A percentile compares a stretch with the other conserved stretches of the same genome.
These are phyloP conservation scores for Juncus inflexus DNA, from an alignment of 176 grass and related monocot genomes.

Conservation along the genomic window DNA sequence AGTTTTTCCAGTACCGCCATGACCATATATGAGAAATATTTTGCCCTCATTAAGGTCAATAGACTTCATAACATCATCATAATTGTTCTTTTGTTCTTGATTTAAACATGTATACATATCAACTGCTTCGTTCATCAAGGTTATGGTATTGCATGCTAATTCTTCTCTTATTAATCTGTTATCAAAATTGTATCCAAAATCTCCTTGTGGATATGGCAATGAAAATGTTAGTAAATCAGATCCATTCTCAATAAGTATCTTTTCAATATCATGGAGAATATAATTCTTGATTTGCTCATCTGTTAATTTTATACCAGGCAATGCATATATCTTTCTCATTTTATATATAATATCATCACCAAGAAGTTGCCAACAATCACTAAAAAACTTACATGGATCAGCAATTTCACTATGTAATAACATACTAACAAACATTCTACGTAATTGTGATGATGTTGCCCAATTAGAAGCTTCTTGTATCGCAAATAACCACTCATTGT, in stretches of 20 bases:
- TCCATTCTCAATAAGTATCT: constrained; percentile 5
- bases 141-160: not conserved
- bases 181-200: not conserved
- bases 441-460: not conserved
- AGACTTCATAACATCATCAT: constrained; percentile 13
- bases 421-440: constrained; percentile 8
- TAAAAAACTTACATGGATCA: not conserved
- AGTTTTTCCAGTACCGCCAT: constrained; percentile 16
- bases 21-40: constrained; percentile 26
- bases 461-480: constrained; percentile 15
- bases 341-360: constrained; percentile 7
- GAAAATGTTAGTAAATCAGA: not conserved
- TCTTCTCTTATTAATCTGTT: constrained; percentile 10
- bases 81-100: not conserved
- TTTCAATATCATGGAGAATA: constrained; percentile 17
- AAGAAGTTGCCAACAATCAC: constrained; percentile 9
- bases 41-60: not conserved
- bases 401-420: constrained; percentile 5
- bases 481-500: not conserved
- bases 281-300: not conserved
- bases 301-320: not conserved
- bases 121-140: not conserved
- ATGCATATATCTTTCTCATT: not conserved
- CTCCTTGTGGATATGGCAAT: constrained; percentile 3
- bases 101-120: not conserved